Evolutionary conservation across 23 red algal genomes (phyloP), one percentile per base, ranked within the genome.

Genomic region (Gracilaria vermiculophylla): DNA sequence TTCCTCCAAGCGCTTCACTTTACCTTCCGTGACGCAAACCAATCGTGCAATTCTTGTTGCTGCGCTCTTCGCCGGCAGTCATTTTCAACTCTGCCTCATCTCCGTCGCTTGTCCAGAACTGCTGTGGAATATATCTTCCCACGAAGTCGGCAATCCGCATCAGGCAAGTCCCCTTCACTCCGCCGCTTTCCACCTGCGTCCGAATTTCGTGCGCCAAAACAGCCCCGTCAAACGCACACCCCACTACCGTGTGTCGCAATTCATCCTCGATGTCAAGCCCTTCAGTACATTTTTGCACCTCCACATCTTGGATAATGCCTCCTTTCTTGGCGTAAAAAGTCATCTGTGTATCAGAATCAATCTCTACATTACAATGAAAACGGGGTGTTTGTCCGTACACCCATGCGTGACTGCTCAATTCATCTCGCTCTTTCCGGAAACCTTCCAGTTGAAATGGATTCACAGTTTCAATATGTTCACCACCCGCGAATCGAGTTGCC

Each of bases 341-440:
- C 3, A 73, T 13, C 5, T 28, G 36, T 3, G 17, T 73, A 44
- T 71, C 41, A 17, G 41, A 47, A 56, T 71, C 81, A 14, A 85
- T 16, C 39, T 47, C 19, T 20, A 34, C 48, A 17, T 85, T 62
- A 71, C 44, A 85, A 14, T 27, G 48, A 76, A 91, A 91, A 31
- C 76, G 87, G 1, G 87, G 87, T 35, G 75, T 91, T 73, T 91
- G 64, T 40, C 87, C 87, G 75, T 91, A 91, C 13, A 91, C 73
- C 87, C 87, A 91, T 8, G 37, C 74, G 51, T 91, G 87, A 80
- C 76, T 81, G 15, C 55, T 69, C 1, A 80, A 34, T 43, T 91
- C 87, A 55, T 74, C 32, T 66, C 84, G 43, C 32, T 88, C 70
- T 24, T 43, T 74, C n/a, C 56, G 57, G 41, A 81, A 64, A 6